These are phyloP conservation scores for Jackrogersella multiformis DNA, from an alignment of 495 filamentous ascomycete genomes.

Conservation along the genomic window DNA sequence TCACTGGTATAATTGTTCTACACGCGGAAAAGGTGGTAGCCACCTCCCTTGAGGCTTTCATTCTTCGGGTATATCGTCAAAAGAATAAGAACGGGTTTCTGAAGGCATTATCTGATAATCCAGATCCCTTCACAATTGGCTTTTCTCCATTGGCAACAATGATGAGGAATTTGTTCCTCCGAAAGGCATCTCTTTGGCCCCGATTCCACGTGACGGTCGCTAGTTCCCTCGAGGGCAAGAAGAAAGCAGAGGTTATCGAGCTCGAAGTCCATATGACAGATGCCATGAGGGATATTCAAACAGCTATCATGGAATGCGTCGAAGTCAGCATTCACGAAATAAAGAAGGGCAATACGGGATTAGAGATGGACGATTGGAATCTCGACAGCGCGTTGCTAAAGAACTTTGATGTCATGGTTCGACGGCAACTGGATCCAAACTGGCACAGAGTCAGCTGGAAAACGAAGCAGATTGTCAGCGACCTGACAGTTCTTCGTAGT, in stretches of 20 bases:
- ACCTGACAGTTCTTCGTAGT: conserved; percentile 84
- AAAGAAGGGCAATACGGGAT: conserved; percentile 84
- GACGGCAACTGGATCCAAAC: conserved; percentile 91
- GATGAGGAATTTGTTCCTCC: conserved; percentile 91
- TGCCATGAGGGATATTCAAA: conserved; percentile 91
- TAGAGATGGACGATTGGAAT: conserved; percentile 98
- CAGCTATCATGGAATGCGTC: conserved; percentile 94
- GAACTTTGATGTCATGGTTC: conserved; percentile 88
- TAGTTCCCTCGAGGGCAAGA: conserved; percentile 86
- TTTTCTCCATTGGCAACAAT: conserved; percentile 90
- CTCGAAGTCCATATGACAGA: conserved; percentile 97
- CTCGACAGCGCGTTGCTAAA: conserved; percentile 92
- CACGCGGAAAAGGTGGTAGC: conserved; percentile 90
- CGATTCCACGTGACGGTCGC: conserved; percentile 93
- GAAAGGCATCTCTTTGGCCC: conserved; percentile 89
- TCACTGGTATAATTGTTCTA: conserved; percentile 87
- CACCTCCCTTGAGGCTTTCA: conserved; percentile 93
- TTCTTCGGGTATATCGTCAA: conserved; percentile 90
- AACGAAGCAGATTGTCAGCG: conserved; percentile 91
- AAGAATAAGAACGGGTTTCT: conserved; percentile 92
- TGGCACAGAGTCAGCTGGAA: conserved; percentile 97
- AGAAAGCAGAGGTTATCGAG: conserved; percentile 96
- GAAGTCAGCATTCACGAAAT: conserved; percentile 92
- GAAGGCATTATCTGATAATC: conserved; percentile 95
- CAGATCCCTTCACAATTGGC: conserved; percentile 88